phyloP scores from a whole-genome alignment of 305 asterid genomes.

The Fraxinus floribunda region DNA sequence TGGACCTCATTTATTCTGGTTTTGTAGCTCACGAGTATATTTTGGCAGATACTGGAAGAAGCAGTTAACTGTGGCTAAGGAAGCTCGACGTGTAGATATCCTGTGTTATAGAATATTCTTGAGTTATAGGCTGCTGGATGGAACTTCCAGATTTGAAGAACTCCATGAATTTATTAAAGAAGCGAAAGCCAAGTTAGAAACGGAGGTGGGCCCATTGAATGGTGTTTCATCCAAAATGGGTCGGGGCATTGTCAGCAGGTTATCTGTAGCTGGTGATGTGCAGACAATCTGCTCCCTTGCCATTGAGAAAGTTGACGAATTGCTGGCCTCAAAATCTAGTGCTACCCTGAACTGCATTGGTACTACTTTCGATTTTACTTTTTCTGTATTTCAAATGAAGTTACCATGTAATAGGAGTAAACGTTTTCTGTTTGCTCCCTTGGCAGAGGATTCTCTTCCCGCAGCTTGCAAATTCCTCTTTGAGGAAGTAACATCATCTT shows the following conservation, averaged over 20 bases:
- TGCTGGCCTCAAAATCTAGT: slow-evolving; percentile 42
- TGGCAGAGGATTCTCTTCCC: slow-evolving; percentile 82
- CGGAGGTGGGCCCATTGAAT: slow-evolving; percentile 79
- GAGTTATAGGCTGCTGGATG: slow-evolving; percentile 78
- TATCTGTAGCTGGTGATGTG: slow-evolving; percentile 72
- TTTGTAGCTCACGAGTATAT: not conserved
- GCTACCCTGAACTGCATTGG: slow-evolving; percentile 41
- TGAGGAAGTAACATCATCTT: slow-evolving; percentile 75
- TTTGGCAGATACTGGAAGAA: slow-evolving; percentile 80
- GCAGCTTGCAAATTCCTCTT: slow-evolving; percentile 93
- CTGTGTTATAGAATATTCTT: slow-evolving; percentile 77
- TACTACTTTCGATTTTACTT: slow-evolving; percentile 22
- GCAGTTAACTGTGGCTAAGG: slow-evolving; percentile 83
- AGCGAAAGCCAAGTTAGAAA: slow-evolving; percentile 77
- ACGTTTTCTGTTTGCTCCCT: slow-evolving; percentile 21
- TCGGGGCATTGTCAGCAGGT: slow-evolving; percentile 87
- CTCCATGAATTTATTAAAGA: slow-evolving; percentile 72
- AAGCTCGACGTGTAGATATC: slow-evolving; percentile 79
- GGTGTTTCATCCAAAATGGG: slow-evolving; percentile 89
- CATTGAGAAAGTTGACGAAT: slow-evolving; percentile 76
- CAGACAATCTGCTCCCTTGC: slow-evolving; percentile 81
- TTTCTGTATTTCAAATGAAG: slow-evolving; percentile 15
- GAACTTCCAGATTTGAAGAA: slow-evolving; percentile 72
- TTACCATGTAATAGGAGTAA: slow-evolving; percentile 16
- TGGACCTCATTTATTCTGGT: not conserved